A percentile compares a stretch with the other conserved stretches of the same genome.
Conservation (phyloP, 352 stramenopile species). For the Phytopythium ostracodes region DNA sequence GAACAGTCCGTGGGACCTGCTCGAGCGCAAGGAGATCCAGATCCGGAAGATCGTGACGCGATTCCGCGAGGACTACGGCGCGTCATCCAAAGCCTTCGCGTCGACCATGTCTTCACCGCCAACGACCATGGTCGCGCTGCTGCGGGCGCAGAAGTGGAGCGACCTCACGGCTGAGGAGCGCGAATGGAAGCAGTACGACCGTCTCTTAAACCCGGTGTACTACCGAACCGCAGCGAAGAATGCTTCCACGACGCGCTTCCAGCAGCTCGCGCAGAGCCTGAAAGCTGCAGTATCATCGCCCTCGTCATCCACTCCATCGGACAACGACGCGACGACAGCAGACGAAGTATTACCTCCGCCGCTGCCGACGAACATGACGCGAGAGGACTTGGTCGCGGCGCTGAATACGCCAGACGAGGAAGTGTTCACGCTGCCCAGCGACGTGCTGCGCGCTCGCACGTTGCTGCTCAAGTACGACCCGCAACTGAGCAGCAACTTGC, state of each 20-base stretch:
- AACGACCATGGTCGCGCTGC: slow-evolving; percentile 36
- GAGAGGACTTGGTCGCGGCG: slow-evolving; percentile 51
- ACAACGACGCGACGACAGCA: not conserved
- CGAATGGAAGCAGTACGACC: slow-evolving; percentile 68
- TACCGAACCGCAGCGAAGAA: slow-evolving; percentile 20
- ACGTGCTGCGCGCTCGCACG: slow-evolving; percentile 49
- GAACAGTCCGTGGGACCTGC: slow-evolving; percentile 66
- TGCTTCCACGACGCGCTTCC: slow-evolving; percentile 30
- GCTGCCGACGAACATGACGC: slow-evolving; percentile 32
- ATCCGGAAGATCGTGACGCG: slow-evolving; percentile 67
- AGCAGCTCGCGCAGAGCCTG: slow-evolving; percentile 27
- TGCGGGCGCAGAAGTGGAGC: slow-evolving; percentile 40
- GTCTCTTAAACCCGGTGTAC: slow-evolving; percentile 67
- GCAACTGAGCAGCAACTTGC: slow-evolving; percentile 45
- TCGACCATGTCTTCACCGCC: slow-evolving; percentile 6
- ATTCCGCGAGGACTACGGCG: slow-evolving; percentile 50
- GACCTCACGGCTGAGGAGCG: slow-evolving; percentile 62
- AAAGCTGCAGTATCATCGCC: not conserved
- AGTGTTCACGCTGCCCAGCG: slow-evolving; percentile 56
- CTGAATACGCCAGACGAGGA: slow-evolving; percentile 73
- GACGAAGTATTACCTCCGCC: slow-evolving; percentile 21
- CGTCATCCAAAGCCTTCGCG: slow-evolving; percentile 9
- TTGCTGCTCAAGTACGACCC: slow-evolving; percentile 68
- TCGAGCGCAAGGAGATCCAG: slow-evolving; percentile 70
- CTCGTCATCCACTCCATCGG: not conserved